Conservation (phyloP, 148 eudicot species). For the Vaccinium corymbosum region DNA sequence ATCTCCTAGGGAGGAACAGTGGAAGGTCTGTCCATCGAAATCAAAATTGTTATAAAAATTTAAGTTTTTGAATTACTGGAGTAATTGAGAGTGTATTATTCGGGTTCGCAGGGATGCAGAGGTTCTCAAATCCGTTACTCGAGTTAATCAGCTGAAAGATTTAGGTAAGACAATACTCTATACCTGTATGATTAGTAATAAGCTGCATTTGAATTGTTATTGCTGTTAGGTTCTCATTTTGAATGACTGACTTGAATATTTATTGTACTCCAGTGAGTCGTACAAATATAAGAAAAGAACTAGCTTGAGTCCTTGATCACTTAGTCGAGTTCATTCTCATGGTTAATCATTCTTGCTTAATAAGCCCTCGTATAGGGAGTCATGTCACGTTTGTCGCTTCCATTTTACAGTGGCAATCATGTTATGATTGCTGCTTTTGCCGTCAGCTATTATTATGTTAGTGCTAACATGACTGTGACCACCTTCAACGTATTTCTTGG, state of each 20-base stretch:
- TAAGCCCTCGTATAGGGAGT: background rate
- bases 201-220: conserved; percentile 1
- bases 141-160: conserved; percentile 85
- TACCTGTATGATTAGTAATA: background rate
- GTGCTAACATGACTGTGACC: background rate
- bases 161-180: conserved; percentile 46
- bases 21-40: background rate
- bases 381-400: background rate
- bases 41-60: no score
- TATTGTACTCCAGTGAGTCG: background rate
- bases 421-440: no score
- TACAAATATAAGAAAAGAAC: background rate
- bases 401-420: background rate
- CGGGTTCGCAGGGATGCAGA: conserved; percentile 64
- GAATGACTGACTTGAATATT: background rate
- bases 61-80: background rate
- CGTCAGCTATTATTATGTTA: background rate
- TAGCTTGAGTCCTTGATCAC: background rate
- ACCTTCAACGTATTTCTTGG: background rate
- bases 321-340: background rate
- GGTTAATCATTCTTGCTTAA: conserved; percentile 5
- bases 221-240: background rate
- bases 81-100: background rate
- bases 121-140: conserved; percentile 64
- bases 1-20: conserved; percentile 84